Base-by-base conservation (phyloP, 495 filamentous ascomycete genomes). In the Hypoxylon lienhwacheense region DNA sequence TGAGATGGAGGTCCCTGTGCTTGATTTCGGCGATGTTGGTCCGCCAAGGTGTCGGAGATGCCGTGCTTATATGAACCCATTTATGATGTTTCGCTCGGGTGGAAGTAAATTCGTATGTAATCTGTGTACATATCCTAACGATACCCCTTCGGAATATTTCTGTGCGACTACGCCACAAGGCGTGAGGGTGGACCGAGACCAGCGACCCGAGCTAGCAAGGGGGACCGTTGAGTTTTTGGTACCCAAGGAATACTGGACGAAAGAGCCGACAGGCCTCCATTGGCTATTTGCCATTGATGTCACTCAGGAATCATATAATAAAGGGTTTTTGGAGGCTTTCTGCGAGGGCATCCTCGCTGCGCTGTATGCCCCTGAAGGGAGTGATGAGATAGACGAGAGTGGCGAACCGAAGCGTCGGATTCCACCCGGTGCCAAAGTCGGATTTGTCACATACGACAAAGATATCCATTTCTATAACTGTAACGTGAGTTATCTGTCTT, bases 91-190 rank as follows among this genome's bases (percentile, higher is more conserved):
- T 77, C 81, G 85, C 37, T 88, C 88, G 3, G 93, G 91, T 19
- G 93, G 93, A 25, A 96, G 89, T 70, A 95, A 92, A 68, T 96
- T 97, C 63, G 90, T 95, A 47, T 99, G 93, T 72, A 99, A 99
- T 64, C 92, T 99, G 77, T 99, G 93, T 73, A 91, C 86, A 16
- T 96, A 96, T 72, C 89, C 95, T 3, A 97, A 97, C 67, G 95
- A 99, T 69, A 91, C 95, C 4, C 77, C 89, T 1, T 70, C 87
- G 1, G 93, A 97, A 63, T 99, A 99, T 68, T 97, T 95, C 66
- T 85, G 88, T 24, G 90, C 95, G 22, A 85, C 90, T 34, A 92
- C 90, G 63, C 90, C 91, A 14, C 85, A 87, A 26, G 95, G 95
- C 20, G 78, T 87, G 26, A 86, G 93, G 42, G 83, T 95, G 20